Conservation (phyloP, 805 yeast species). For the Kodamaea sagamina region DNA sequence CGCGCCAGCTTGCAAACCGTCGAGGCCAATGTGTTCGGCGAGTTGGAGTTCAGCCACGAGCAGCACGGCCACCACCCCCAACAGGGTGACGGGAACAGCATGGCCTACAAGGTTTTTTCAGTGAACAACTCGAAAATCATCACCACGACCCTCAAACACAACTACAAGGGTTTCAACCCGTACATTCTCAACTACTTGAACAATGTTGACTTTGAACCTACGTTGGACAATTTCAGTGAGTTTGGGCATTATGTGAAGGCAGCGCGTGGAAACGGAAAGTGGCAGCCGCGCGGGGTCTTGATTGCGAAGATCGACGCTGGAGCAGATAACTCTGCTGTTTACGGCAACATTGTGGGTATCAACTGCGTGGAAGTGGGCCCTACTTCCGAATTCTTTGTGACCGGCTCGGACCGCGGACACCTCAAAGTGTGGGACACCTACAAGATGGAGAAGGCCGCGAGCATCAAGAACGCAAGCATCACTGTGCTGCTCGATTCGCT, state of each 20-base stretch:
- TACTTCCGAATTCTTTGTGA: conserved; percentile 64
- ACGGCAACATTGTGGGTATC: conserved; percentile 42
- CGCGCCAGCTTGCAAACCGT: conserved; percentile 42
- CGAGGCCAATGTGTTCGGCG: conserved; percentile 48
- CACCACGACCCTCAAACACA: conserved; percentile 46
- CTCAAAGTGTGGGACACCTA: conserved; percentile 77
- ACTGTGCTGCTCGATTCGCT: conserved; percentile 50
- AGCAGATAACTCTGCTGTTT: conserved; percentile 43
- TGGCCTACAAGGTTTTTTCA: conserved; percentile 26
- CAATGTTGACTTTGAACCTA: conserved; percentile 55
- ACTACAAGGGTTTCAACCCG: conserved; percentile 69
- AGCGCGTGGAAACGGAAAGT: conserved; percentile 18
- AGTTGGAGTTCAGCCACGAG: conserved; percentile 38
- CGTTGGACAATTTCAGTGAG: conserved; percentile 61
- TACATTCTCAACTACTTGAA: conserved; percentile 59
- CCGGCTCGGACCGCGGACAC: conserved; percentile 76
- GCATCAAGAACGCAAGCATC: conserved; percentile 47
- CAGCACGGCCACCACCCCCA: conserved; percentile 4
- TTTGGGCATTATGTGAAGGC: conserved; percentile 50
- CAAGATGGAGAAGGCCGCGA: conserved; percentile 62
- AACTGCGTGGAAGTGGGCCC: conserved; percentile 60
- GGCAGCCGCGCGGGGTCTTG: conserved; percentile 49
- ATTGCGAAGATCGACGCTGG: conserved; percentile 61
- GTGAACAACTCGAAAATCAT: conserved; percentile 33
- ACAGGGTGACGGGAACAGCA: neutral